These are phyloP conservation scores for Pseudogymnoascus sp. DNA, from an alignment of 2,329 filamentous ascomycete genomes.

Conservation along the genomic window DNA sequence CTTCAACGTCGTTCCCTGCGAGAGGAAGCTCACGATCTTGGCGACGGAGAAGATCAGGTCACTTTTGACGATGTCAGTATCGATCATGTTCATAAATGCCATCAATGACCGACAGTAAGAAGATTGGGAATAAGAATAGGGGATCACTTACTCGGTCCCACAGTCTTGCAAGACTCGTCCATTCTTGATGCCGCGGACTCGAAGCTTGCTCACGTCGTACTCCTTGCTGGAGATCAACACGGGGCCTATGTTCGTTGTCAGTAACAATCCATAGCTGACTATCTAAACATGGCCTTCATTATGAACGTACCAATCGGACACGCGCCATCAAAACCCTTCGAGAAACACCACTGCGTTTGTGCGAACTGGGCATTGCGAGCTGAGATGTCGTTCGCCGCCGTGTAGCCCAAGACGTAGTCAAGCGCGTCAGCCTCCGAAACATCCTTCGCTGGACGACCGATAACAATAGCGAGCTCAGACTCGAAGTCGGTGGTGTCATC, in stretches of 20 bases:
- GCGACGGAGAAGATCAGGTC: conserved; percentile 49
- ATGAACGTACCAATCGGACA: conserved; percentile 36
- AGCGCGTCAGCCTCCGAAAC: conserved; percentile 41
- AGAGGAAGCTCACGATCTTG: conserved; percentile 36
- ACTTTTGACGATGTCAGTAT: conserved; percentile 28
- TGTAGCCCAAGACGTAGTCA: conserved; percentile 50
- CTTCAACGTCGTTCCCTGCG: conserved; percentile 38
- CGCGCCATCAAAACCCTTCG: conserved; percentile 44
- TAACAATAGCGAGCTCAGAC: conserved; percentile 44
- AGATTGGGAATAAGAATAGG: neutral
- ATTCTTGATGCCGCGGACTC: conserved; percentile 42
- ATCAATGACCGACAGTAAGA: neutral
- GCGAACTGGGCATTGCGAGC: conserved; percentile 44
- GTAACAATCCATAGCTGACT: neutral
- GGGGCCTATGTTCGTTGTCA: conserved; percentile 32
- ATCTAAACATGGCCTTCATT: neutral
- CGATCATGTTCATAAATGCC: neutral
- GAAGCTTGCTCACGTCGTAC: conserved; percentile 36
- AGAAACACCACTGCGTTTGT: conserved; percentile 44
- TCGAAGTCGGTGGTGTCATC: conserved; percentile 43
- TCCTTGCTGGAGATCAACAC: conserved; percentile 39
- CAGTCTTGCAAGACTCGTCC: conserved; percentile 41
- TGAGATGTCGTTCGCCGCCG: conserved; percentile 50
- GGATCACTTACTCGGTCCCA: neutral
- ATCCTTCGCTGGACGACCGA: conserved; percentile 41